Base-by-base conservation (phyloP, 768 basidiomycete genomes). In the Russula brevipes region DNA sequence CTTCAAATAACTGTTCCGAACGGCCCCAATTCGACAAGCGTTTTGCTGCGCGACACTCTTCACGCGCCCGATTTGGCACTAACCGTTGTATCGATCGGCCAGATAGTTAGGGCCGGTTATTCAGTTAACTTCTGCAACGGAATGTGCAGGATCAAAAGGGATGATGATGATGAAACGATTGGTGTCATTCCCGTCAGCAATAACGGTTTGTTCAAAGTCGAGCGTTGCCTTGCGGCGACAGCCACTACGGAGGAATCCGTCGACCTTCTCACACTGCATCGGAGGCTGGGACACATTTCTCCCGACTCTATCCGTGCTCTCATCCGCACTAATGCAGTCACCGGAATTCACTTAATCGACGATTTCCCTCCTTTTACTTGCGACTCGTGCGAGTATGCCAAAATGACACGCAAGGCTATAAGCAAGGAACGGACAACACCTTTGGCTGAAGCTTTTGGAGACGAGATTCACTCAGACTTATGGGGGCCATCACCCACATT, bases 11-110 rank as follows among this genome's bases (percentile, higher is more conserved):
- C 47, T 5, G 46, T 62, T 3, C 52, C 60, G 7, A 56, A 61
- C 30, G 57, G 60, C 0, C 24, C 24, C 24, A 24, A 19, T 6
- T 31, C 53, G 5, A 24, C 62, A 2, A 24, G 35, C 1, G 16
- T 69, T 16, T 33, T 65, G 3, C 54, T 69, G 35, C n/a, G 51
- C n/a, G 31, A 66, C 58, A 42, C 57, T 19, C 56, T 68, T n/a
- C 57, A 70, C 30, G 58, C 70, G 12, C 62, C 63, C 0, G 8
- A 59, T 7, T 64, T 67, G 61, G 60, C 63, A 8, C 24, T 69
- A 16, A 45, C 58, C 35, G 44, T 70, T 24, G 44, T 68, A 4
- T 68, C 64, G 35, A 45, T 66, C 36, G 49, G 61, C 16, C 35
- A 47, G 4, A 55, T 64, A 9, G 54, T 42, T 17, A 65, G 56